Conservation (phyloP, 2,329 filamentous ascomycete genomes). For the Trichoderma semiorbis region DNA sequence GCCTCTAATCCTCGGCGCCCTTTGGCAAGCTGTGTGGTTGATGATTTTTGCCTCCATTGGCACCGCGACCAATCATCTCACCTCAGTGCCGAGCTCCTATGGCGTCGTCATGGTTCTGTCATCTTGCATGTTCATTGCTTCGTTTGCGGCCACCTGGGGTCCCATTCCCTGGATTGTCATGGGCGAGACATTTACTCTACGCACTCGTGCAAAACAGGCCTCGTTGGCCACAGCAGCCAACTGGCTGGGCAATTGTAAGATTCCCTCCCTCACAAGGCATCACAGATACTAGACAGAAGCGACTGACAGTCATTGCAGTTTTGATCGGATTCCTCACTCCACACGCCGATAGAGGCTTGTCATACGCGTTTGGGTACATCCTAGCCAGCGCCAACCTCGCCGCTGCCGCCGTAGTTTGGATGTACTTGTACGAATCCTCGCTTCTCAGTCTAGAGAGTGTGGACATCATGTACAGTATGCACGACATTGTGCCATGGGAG, state of each 20-base stretch:
- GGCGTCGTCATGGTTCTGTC: constrained; percentile 69
- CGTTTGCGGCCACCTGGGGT: constrained; percentile 67
- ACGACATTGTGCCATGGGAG: constrained; percentile 57
- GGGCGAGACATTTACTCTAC: constrained; percentile 61
- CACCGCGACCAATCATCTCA: constrained; percentile 37
- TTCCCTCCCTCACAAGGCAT: background rate
- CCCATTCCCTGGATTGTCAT: constrained; percentile 67
- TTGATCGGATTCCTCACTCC: constrained; percentile 66
- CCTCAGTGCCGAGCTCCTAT: constrained; percentile 36
- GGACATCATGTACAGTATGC: constrained; percentile 65
- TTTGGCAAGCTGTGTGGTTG: constrained; percentile 66
- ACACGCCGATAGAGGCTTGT: constrained; percentile 59
- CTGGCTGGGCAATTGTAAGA: constrained; percentile 57
- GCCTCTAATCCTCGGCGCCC: constrained; percentile 61
- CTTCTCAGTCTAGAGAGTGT: constrained; percentile 67
- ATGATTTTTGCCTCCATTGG: constrained; percentile 61
- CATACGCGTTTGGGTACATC: constrained; percentile 62
- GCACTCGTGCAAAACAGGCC: constrained; percentile 53
- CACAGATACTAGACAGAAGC: background rate
- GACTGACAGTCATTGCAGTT: constrained; percentile 35
- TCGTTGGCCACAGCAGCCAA: constrained; percentile 53
- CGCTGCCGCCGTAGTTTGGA: constrained; percentile 59
- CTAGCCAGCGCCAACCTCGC: constrained; percentile 61
- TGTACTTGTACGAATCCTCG: constrained; percentile 66
- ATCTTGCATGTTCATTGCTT: constrained; percentile 71